phyloP scores from a whole-genome alignment of 2,329 filamentous ascomycete genomes.

The Aspergillus hiratsukae region DNA sequence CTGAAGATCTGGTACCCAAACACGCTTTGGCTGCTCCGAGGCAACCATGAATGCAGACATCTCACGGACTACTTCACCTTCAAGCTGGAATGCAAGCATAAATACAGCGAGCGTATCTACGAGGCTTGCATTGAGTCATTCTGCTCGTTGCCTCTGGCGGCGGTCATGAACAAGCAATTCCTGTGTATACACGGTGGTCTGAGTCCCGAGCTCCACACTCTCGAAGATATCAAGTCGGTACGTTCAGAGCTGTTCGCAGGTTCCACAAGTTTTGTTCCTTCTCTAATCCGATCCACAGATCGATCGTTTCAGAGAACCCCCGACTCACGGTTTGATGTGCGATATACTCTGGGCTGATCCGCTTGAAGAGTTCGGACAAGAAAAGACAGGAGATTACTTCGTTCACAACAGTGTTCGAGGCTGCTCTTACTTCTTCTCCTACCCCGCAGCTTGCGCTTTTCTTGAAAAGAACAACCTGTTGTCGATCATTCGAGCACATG shows the following conservation, averaged over 20 bases:
- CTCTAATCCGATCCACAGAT: constrained; percentile 55
- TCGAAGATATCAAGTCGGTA: constrained; percentile 88
- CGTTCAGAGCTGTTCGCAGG: constrained; percentile 32
- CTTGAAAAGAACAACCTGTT: constrained; percentile 98
- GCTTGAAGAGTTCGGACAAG: constrained; percentile 95
- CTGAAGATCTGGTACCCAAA: constrained; percentile 99
- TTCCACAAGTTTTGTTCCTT: background rate
- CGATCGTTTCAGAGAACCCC: constrained; percentile 94
- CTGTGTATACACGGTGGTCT: constrained; percentile 95
- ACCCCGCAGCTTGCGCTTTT: constrained; percentile 93
- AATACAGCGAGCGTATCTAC: constrained; percentile 94
- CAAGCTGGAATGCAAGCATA: constrained; percentile 99
- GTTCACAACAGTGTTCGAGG: constrained; percentile 97
- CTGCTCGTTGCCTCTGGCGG: constrained; percentile 86
- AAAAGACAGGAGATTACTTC: constrained; percentile 97
- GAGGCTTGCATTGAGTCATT: constrained; percentile 99
- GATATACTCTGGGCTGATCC: constrained; percentile 99
- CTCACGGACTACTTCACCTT: constrained; percentile 99
- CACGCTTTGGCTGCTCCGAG: constrained; percentile 91
- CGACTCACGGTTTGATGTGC: constrained; percentile 97
- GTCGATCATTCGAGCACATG: constrained; percentile 94
- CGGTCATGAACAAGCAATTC: constrained; percentile 99
- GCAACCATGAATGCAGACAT: constrained; percentile 98
- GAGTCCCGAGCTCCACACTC: constrained; percentile 90
- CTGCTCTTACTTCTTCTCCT: constrained; percentile 99